A percentile compares a stretch with the other conserved stretches of the same genome.
Evolutionary conservation across 805 yeast species (phyloP).

Genomic region (Candida takata): DNA sequence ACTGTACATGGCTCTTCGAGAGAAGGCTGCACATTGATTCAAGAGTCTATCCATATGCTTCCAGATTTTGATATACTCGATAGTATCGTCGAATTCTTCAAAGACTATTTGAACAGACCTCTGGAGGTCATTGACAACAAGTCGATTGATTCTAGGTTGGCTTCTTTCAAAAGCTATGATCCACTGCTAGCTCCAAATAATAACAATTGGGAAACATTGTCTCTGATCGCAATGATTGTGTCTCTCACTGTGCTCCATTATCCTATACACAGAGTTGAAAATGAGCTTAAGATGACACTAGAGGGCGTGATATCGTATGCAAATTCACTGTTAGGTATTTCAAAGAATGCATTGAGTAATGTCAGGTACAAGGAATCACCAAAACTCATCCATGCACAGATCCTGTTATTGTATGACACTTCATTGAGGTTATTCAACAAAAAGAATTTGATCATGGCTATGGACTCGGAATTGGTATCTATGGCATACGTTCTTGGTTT

Average conservation of each 20-base stretch:
- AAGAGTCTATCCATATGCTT: constrained; percentile 1
- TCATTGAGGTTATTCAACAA: constrained; percentile 13
- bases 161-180: not conserved
- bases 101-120: constrained; percentile 10
- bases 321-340: constrained; percentile 11
- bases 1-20: not conserved
- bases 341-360: constrained; percentile 13
- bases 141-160: constrained; percentile 4
- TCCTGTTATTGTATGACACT: constrained; percentile 13
- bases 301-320: constrained; percentile 8
- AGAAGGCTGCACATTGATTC: not conserved
- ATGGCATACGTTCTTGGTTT: constrained; percentile 18
- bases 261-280: constrained; percentile 5
- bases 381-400: constrained; percentile 13
- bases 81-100: constrained; percentile 7
- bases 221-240: constrained; percentile 14
- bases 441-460: constrained; percentile 11
- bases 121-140: constrained; percentile 13
- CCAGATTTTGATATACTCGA: constrained; percentile 4
- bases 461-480: constrained; percentile 19
- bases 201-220: constrained; percentile 15
- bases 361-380: constrained; percentile 18
- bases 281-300: constrained; percentile 6
- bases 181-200: not conserved
- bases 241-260: constrained; percentile 14